phyloP scores from a whole-genome alignment of 1,139 yeast species.

The Debaryomyces subglobosus region DNA sequence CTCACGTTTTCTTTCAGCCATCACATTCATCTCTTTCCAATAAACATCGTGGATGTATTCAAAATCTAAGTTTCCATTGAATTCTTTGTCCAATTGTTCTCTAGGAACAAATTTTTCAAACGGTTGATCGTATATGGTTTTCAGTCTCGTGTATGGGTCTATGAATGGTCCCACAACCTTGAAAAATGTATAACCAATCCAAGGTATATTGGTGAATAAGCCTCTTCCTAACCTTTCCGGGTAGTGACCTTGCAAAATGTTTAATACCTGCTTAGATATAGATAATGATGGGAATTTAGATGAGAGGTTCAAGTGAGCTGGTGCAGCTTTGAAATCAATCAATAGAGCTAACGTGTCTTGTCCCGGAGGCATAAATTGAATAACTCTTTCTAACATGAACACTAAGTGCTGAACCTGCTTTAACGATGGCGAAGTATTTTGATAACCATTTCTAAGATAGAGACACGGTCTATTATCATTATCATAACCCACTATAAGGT shows the following conservation, averaged over 20 bases:
- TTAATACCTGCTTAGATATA: slow-evolving; percentile 74
- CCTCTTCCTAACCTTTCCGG: slow-evolving; percentile 96
- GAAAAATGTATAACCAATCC: slow-evolving; percentile 88
- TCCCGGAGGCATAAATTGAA: slow-evolving; percentile 93
- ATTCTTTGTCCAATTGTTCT: slow-evolving; percentile 79
- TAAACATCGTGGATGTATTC: slow-evolving; percentile 77
- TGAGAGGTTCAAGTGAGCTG: slow-evolving; percentile 41
- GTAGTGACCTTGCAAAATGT: slow-evolving; percentile 89
- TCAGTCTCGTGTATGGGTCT: slow-evolving; percentile 92
- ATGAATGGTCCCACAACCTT: slow-evolving; percentile 91
- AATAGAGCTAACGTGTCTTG: slow-evolving; percentile 89
- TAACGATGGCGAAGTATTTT: slow-evolving; percentile 83
- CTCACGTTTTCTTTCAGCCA: slow-evolving; percentile 58
- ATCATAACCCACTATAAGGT: slow-evolving; percentile 86
- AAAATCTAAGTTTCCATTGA: slow-evolving; percentile 83
- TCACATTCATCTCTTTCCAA: slow-evolving; percentile 71
- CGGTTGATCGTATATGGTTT: slow-evolving; percentile 87
- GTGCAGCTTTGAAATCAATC: slow-evolving; percentile 80
- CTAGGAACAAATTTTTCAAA: slow-evolving; percentile 78
- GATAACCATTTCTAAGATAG: slow-evolving; percentile 88
- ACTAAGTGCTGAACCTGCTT: slow-evolving; percentile 93
- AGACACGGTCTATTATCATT: slow-evolving; percentile 87
- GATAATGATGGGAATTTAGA: slow-evolving; percentile 48
- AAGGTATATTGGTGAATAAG: slow-evolving; percentile 86
- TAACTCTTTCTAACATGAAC: slow-evolving; percentile 85